phyloP scores from a whole-genome alignment of 2,329 filamentous ascomycete genomes.

The Falciphora oryzae region DNA sequence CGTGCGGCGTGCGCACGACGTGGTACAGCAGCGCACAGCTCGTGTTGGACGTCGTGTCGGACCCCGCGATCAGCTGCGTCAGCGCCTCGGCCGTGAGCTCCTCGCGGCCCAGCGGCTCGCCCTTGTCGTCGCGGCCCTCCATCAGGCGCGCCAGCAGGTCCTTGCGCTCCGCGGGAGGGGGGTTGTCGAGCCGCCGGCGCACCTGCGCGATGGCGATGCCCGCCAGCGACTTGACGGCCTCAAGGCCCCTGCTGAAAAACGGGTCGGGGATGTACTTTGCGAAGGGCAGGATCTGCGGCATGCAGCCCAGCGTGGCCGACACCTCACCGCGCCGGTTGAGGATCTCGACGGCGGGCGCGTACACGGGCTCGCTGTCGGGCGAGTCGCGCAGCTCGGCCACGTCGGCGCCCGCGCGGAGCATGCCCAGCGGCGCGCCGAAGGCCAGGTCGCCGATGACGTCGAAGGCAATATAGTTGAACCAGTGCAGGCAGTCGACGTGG shows the following conservation, averaged over 20 bases:
- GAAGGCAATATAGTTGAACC: slow-evolving; percentile 66
- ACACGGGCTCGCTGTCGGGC: slow-evolving; percentile 56
- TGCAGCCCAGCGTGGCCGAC: slow-evolving; percentile 69
- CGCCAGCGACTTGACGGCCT: slow-evolving; percentile 72
- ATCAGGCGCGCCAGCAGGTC: slow-evolving; percentile 80
- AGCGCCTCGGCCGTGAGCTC: slow-evolving; percentile 85
- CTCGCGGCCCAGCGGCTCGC: slow-evolving; percentile 66
- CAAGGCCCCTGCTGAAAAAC: slow-evolving; percentile 71
- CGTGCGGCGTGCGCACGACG: slow-evolving; percentile 61
- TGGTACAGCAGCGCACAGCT: slow-evolving; percentile 81
- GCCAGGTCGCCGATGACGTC: slow-evolving; percentile 53
- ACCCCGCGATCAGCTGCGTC: slow-evolving; percentile 79
- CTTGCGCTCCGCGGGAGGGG: slow-evolving; percentile 60
- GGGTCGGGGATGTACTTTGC: slow-evolving; percentile 75
- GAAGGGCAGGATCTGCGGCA: slow-evolving; percentile 70
- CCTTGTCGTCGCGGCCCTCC: slow-evolving; percentile 77
- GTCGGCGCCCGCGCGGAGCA: slow-evolving; percentile 72
- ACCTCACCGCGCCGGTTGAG: slow-evolving; percentile 85
- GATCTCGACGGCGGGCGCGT: slow-evolving; percentile 77
- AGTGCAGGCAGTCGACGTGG: slow-evolving; percentile 66
- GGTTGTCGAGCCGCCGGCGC: slow-evolving; percentile 63
- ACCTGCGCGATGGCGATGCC: slow-evolving; percentile 86
- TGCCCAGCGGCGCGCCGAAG: slow-evolving; percentile 75
- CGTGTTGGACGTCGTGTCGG: slow-evolving; percentile 73
- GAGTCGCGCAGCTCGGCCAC: slow-evolving; percentile 65